Percentiles rank a stretch among this genome's conserved stretches.
Conservation (phyloP, 1,284 basidiomycete genomes). For the Austropuccinia psidii region DNA sequence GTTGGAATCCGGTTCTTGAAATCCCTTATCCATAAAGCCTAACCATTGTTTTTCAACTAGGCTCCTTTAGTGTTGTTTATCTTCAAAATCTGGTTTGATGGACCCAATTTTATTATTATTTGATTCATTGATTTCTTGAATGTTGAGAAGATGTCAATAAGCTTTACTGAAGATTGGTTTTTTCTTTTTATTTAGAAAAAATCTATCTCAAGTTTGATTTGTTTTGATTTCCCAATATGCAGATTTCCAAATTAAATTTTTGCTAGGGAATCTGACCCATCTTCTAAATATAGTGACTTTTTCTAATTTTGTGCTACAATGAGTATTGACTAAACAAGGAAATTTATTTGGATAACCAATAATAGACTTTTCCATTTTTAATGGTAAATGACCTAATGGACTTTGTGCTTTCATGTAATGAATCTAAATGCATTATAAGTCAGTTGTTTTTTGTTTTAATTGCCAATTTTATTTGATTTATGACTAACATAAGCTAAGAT, state of each 20-base stretch:
- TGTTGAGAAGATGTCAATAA: constrained; percentile 51
- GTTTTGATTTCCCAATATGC: constrained; percentile 42
- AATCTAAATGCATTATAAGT: constrained; percentile 37
- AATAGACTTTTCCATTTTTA: constrained; percentile 40
- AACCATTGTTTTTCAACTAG: constrained; percentile 45
- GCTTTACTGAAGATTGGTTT: constrained; percentile 44
- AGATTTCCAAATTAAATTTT: constrained; percentile 12
- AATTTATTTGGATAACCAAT: constrained; percentile 41
- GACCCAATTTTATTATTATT: constrained; percentile 39
- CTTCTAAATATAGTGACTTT: constrained; percentile 12
- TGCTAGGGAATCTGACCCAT: not conserved
- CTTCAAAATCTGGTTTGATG: constrained; percentile 38
- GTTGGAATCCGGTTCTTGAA: constrained; percentile 39
- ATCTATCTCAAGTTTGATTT: constrained; percentile 41
- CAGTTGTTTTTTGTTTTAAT: too few relatives aligned
- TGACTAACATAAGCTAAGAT: constrained; percentile 24
- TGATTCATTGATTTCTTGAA: constrained; percentile 48
- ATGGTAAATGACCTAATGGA: constrained; percentile 40
- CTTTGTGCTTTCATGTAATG: constrained; percentile 40
- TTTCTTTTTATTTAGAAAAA: too few relatives aligned
- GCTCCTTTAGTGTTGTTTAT: constrained; percentile 40
- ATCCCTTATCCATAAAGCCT: constrained; percentile 43
- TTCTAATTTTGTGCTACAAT: constrained; percentile 32
- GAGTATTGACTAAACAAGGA: constrained; percentile 39
- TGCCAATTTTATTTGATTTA: too few relatives aligned